A percentile compares a stretch with the other conserved stretches of the same genome.
These are phyloP conservation scores for Lonicera japonica DNA, from an alignment of 129 eudicot genomes.

Conservation along the genomic window DNA sequence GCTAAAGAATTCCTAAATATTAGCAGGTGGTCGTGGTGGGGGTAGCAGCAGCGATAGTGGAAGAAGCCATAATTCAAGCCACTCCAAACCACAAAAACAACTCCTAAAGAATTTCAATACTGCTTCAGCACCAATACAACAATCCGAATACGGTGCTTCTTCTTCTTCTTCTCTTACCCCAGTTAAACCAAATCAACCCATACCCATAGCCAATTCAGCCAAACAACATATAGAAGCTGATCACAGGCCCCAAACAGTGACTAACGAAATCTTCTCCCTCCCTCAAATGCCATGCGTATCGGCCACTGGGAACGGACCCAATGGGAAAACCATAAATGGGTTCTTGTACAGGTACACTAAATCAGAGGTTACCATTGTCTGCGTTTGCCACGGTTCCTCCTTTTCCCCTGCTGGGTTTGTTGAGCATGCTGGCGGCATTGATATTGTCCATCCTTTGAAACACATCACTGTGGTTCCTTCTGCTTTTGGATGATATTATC, in stretches of 20 bases:
- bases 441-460: conserved; percentile 50
- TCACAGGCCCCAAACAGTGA: conserved; percentile 1
- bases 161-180: background rate
- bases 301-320: conserved; percentile 75
- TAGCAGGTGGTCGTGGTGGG: conserved; percentile 11
- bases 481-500: conserved; percentile 24
- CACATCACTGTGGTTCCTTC: conserved; percentile 67
- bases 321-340: conserved; percentile 62
- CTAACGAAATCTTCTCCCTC: conserved; percentile 8
- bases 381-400: conserved; percentile 78
- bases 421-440: conserved; percentile 78
- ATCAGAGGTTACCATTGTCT: conserved; percentile 60
- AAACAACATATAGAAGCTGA: too few relatives aligned
- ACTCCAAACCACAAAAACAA: conserved; percentile 24
- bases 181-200: too few relatives aligned
- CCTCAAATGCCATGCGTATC: conserved; percentile 68
- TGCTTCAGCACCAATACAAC: conserved; percentile 13
- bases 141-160: background rate
- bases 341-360: conserved; percentile 60
- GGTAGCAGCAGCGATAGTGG: conserved; percentile 29
- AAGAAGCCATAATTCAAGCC: conserved; percentile 48
- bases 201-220: too few relatives aligned
- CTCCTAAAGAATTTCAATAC: background rate
- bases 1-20: too few relatives aligned
- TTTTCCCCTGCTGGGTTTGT: conserved; percentile 76